A percentile compares a stretch with the other conserved stretches of the same genome.
These are phyloP conservation scores for Ascoidea asiatica DNA, from an alignment of 805 yeast species.

Conservation along the genomic window DNA sequence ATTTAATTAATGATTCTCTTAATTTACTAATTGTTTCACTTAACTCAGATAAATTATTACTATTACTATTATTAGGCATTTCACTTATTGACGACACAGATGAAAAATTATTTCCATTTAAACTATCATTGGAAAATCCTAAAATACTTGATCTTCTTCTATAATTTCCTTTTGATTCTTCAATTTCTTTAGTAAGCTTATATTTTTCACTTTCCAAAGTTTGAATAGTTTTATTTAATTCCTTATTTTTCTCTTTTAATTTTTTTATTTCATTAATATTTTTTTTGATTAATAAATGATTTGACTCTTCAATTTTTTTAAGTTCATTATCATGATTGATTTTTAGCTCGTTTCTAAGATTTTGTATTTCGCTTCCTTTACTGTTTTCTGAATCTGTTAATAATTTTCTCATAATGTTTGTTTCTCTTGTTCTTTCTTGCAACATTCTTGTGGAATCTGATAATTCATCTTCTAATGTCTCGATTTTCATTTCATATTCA, in stretches of 20 bases:
- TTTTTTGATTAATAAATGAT: constrained; percentile 33
- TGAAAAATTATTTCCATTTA: no score
- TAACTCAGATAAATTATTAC: background rate
- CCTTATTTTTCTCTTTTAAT: constrained; percentile 27
- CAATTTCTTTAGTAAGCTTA: constrained; percentile 16
- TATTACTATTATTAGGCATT: background rate
- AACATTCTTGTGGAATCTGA: constrained; percentile 56
- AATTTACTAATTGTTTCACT: constrained; percentile 24
- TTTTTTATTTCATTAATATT: constrained; percentile 60
- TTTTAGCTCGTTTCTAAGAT: constrained; percentile 37
- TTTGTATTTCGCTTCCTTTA: constrained; percentile 36
- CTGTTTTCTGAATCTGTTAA: constrained; percentile 56
- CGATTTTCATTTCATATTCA: constrained; percentile 49
- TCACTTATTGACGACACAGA: no score
- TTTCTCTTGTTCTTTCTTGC: constrained; percentile 73
- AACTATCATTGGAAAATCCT: background rate
- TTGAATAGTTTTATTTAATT: constrained; percentile 23
- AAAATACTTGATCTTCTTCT: constrained; percentile 8
- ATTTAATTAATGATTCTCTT: constrained; percentile 35
- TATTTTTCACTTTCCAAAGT: constrained; percentile 24
- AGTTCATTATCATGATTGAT: constrained; percentile 43
- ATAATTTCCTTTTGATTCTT: constrained; percentile 18
- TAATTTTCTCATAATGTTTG: constrained; percentile 55
- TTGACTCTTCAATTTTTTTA: constrained; percentile 40
- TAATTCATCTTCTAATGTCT: constrained; percentile 71